Conservation (phyloP, 2,329 filamentous ascomycete genomes). For the Colletotrichum chrysophilum region DNA sequence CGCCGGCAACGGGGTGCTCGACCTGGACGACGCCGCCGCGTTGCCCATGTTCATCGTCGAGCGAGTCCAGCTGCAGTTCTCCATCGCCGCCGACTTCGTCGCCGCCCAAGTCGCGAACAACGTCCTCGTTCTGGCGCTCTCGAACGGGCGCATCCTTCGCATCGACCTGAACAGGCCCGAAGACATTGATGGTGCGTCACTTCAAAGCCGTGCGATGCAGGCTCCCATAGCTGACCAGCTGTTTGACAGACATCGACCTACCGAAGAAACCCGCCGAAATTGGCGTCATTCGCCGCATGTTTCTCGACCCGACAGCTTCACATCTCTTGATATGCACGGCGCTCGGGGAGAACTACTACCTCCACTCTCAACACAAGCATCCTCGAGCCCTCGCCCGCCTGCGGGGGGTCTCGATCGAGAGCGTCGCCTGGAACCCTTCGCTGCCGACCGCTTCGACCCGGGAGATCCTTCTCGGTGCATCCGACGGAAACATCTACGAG, state of each 20-base stretch:
- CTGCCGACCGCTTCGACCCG: conserved; percentile 91
- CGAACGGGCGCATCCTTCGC: conserved; percentile 88
- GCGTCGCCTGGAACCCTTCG: conserved; percentile 93
- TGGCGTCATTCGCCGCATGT: conserved; percentile 92
- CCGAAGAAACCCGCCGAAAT: conserved; percentile 92
- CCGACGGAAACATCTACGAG: conserved; percentile 96
- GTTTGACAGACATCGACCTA: conserved; percentile 91
- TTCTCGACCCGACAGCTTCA: conserved; percentile 95
- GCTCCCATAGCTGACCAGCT: conserved; percentile 13
- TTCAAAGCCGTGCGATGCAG: neutral
- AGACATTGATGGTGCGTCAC: conserved; percentile 82
- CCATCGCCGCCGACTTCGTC: conserved; percentile 93
- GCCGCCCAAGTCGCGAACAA: conserved; percentile 98
- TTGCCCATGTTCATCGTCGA: conserved; percentile 95
- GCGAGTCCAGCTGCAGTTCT: conserved; percentile 91
- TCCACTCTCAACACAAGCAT: conserved; percentile 91
- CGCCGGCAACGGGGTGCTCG: conserved; percentile 62
- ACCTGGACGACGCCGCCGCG: conserved; percentile 63
- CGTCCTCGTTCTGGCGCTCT: conserved; percentile 89
- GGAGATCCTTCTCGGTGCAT: conserved; percentile 89
- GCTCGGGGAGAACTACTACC: conserved; percentile 94
- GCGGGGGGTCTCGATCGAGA: conserved; percentile 86
- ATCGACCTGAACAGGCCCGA: conserved; percentile 94
- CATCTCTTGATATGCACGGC: conserved; percentile 92
- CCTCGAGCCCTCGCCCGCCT: conserved; percentile 82